phyloP scores from a whole-genome alignment of 345 rosid species.

The Microcos paniculata region DNA sequence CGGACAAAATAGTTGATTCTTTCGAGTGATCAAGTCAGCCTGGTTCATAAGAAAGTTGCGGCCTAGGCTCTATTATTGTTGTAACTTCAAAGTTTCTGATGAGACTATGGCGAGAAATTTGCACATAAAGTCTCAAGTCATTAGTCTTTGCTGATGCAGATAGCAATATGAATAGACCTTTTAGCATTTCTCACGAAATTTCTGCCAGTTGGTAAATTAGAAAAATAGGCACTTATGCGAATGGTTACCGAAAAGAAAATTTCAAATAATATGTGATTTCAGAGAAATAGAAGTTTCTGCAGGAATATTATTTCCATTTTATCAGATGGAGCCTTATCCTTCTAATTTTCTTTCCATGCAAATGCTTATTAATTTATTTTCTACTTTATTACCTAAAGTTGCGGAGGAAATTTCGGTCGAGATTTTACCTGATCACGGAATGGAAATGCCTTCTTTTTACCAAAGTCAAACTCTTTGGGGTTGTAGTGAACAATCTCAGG shows the following conservation, averaged over 20 bases:
- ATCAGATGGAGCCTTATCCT: background rate
- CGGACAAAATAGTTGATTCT: background rate
- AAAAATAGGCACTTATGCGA: background rate
- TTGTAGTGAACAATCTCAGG: constrained; percentile 86
- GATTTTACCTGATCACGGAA: constrained; percentile 90
- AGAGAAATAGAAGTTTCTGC: background rate
- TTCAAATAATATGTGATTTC: background rate
- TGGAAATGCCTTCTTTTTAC: constrained; percentile 97
- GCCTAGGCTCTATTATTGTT: background rate
- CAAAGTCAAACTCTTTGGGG: constrained; percentile 91
- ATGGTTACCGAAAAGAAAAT: background rate
- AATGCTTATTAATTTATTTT: background rate
- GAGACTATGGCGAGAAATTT: background rate
- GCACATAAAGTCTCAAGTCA: background rate
- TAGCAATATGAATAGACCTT: background rate
- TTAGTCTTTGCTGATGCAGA: background rate
- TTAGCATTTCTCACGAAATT: background rate
- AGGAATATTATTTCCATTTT: background rate
- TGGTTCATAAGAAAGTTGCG: background rate
- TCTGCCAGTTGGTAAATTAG: background rate
- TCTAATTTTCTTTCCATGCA: background rate
- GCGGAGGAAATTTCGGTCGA: background rate
- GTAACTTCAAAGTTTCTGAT: background rate
- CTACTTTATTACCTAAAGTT: background rate
- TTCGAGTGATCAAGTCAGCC: background rate